These are phyloP conservation scores for Pseudevernia furfuracea DNA, from an alignment of 495 filamentous ascomycete species.

Conservation along the genomic window DNA sequence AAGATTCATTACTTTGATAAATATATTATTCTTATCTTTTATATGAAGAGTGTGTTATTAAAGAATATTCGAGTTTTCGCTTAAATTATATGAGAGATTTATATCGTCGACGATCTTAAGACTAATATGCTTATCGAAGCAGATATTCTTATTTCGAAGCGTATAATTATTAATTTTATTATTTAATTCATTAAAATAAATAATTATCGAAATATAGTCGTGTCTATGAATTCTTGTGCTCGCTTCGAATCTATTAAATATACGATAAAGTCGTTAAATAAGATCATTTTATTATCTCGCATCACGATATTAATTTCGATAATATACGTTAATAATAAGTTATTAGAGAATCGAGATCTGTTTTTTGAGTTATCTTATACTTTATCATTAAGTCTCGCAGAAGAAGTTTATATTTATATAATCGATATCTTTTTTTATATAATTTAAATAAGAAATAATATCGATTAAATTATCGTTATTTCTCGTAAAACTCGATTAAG, in stretches of 20 bases:
- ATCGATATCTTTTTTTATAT: background rate
- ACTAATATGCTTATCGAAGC: background rate
- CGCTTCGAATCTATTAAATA: background rate
- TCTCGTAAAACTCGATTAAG: background rate
- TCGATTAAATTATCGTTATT: background rate
- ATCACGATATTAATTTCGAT: background rate
- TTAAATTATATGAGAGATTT: background rate
- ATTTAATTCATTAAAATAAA: background rate
- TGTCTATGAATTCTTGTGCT: background rate
- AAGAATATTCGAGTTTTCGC: background rate
- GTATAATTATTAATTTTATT: conserved; percentile 1
- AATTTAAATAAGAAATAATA: background rate
- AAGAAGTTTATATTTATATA: background rate
- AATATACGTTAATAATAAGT: background rate
- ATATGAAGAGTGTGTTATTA: background rate
- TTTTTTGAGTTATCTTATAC: background rate
- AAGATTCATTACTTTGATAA: background rate
- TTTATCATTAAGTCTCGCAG: background rate
- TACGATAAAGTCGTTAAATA: background rate
- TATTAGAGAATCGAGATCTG: conserved; percentile 6
- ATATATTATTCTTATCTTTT: background rate
- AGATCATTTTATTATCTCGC: background rate
- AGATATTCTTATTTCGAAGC: background rate
- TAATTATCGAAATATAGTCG: background rate
- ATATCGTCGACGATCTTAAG: conserved; percentile 1